Percentiles rank a stretch among this genome's conserved stretches.
These are phyloP conservation scores for Evernia prunastri DNA, from an alignment of 495 filamentous ascomycete genomes.

Conservation along the genomic window DNA sequence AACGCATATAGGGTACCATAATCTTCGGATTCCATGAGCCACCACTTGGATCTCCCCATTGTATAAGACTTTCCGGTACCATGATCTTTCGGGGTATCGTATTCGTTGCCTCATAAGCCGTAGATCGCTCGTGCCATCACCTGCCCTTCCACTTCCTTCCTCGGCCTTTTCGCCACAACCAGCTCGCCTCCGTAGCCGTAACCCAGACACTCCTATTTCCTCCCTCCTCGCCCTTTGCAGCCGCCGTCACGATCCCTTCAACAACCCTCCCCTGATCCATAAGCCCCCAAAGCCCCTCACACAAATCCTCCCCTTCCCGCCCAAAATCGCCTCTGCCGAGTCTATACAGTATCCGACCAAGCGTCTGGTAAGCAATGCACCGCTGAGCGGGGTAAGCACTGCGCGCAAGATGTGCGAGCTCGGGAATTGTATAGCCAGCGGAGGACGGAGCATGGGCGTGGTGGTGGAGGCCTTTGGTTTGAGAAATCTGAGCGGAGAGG, in stretches of 20 bases:
- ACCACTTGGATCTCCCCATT: not conserved
- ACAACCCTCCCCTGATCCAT: constrained; percentile 73
- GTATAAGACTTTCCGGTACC: not conserved
- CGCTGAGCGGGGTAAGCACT: constrained; percentile 78
- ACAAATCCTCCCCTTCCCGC: constrained; percentile 47
- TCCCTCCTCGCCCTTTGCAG: constrained; percentile 42
- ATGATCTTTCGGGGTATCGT: not conserved
- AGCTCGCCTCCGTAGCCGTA: constrained; percentile 81
- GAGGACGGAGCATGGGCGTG: constrained; percentile 89
- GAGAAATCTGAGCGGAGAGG: constrained; percentile 62
- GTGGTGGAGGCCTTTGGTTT: constrained; percentile 78
- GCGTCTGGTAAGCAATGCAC: constrained; percentile 84
- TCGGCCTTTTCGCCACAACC: constrained; percentile 83
- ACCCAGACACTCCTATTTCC: constrained; percentile 30
- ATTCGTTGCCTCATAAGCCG: not conserved
- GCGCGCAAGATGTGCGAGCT: constrained; percentile 76
- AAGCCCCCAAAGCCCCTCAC: constrained; percentile 64
- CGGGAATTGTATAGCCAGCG: constrained; percentile 88
- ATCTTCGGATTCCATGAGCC: not conserved
- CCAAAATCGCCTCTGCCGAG: constrained; percentile 78
- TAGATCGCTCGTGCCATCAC: not conserved
- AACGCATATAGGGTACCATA: not conserved
- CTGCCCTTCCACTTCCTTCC: constrained; percentile 32
- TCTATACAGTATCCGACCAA: constrained; percentile 78
- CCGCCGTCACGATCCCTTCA: constrained; percentile 63